phyloP scores from a whole-genome alignment of 768 basidiomycete species.

The Cantharellus anzutake region DNA sequence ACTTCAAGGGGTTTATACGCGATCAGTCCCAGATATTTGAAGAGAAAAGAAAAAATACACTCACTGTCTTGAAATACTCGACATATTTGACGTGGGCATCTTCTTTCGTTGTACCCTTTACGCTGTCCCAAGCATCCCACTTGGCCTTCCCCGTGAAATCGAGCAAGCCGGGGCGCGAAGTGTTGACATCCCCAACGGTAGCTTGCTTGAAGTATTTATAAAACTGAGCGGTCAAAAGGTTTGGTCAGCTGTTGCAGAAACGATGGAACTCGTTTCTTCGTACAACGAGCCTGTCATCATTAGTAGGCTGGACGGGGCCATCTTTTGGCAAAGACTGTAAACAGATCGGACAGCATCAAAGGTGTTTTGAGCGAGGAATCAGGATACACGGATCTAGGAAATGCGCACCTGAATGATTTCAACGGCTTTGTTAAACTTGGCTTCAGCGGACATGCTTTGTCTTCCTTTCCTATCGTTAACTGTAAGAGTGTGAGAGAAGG shows the following conservation, averaged over 20 bases:
- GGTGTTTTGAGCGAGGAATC: neutral
- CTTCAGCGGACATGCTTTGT: slow-evolving; percentile 35
- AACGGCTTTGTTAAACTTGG: slow-evolving; percentile 61
- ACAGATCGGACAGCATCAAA: neutral
- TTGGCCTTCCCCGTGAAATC: slow-evolving; percentile 83
- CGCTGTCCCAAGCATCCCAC: slow-evolving; percentile 75
- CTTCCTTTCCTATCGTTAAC: neutral
- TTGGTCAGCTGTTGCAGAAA: neutral
- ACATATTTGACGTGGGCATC: slow-evolving; percentile 61
- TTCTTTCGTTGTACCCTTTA: slow-evolving; percentile 56
- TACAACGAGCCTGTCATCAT: slow-evolving; percentile 52
- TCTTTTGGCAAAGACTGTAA: slow-evolving; percentile 44
- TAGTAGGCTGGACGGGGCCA: slow-evolving; percentile 55
- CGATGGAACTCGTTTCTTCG: neutral
- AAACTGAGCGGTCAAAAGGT: slow-evolving; percentile 35
- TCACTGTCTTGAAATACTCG: slow-evolving; percentile 46
- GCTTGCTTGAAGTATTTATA: slow-evolving; percentile 93
- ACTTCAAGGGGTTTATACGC: no score
- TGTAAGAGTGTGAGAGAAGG: neutral
- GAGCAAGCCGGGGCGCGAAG: slow-evolving; percentile 44
- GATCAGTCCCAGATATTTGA: no score
- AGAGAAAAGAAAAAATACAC: slow-evolving; percentile 10
- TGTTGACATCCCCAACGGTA: slow-evolving; percentile 54
- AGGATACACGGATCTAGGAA: neutral
- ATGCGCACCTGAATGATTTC: slow-evolving; percentile 23